phyloP scores from a whole-genome alignment of 106 monocot species.

The Posidonia australis region DNA sequence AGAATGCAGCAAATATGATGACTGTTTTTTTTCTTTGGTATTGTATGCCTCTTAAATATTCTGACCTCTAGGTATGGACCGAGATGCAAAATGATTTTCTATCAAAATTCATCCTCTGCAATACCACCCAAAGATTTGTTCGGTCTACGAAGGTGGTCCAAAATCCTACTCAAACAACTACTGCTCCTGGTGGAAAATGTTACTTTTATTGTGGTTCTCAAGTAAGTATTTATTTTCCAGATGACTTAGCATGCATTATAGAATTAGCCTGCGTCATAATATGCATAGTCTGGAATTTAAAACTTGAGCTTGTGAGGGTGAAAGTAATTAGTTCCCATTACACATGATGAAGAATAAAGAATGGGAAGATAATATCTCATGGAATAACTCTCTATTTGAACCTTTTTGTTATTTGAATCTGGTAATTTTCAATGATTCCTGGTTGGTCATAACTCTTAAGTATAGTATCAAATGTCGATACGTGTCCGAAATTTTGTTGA shows the following conservation, averaged over 20 bases:
- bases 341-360: no score
- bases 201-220: constrained; percentile 83
- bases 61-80: constrained; percentile 53
- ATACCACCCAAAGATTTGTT: constrained; percentile 92
- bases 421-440: no score
- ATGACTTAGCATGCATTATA: neutral
- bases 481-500: no score
- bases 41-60: neutral
- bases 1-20: neutral
- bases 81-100: constrained; percentile 98
- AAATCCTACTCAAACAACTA: constrained; percentile 37
- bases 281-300: neutral
- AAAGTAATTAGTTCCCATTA: no score
- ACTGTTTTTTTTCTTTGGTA: constrained; percentile 1
- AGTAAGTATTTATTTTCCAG: constrained; percentile 30
- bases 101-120: constrained; percentile 89
- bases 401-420: no score
- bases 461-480: no score
- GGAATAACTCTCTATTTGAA: no score
- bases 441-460: no score
- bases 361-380: no score
- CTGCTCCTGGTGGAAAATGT: constrained; percentile 38
- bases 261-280: neutral
- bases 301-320: no score
- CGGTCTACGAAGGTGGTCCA: constrained; percentile 47